phyloP scores from a whole-genome alignment of 2,329 filamentous ascomycete genomes.

The Fusarium pseudocircinatum region DNA sequence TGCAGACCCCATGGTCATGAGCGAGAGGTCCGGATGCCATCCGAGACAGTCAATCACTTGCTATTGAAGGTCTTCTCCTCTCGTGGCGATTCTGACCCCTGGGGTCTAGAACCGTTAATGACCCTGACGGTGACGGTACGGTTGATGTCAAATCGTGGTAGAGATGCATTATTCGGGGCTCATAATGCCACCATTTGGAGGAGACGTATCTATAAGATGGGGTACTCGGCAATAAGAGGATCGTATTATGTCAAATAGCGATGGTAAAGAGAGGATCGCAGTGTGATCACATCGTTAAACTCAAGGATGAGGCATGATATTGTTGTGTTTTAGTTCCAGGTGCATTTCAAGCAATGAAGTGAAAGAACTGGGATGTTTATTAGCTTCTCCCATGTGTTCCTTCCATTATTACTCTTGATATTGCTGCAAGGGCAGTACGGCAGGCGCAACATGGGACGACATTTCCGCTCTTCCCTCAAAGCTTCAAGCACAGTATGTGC shows the following conservation, averaged over 20 bases:
- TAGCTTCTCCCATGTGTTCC: not conserved
- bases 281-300: not conserved
- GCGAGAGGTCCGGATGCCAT: conserved; percentile 30
- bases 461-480: conserved; percentile 9
- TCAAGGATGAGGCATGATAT: conserved; percentile 7
- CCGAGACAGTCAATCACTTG: conserved; percentile 21
- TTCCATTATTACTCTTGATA: conserved; percentile 2
- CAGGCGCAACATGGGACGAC: conserved; percentile 16
- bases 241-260: not conserved
- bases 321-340: conserved; percentile 1
- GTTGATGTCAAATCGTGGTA: conserved; percentile 15
- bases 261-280: not conserved
- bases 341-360: not conserved
- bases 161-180: not conserved
- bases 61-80: not conserved
- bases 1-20: conserved; percentile 24
- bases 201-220: not conserved
- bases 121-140: not conserved
- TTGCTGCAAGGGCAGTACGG: conserved; percentile 3
- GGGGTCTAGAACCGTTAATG: conserved; percentile 15
- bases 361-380: not conserved
- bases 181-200: conserved; percentile 15
- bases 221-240: not conserved
- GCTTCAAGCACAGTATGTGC: not conserved
- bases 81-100: conserved; percentile 16